A percentile compares a stretch with the other conserved stretches of the same genome.
Conservation (phyloP, 2,329 filamentous ascomycete genomes). For the Cadophora luteo-olivacea region DNA sequence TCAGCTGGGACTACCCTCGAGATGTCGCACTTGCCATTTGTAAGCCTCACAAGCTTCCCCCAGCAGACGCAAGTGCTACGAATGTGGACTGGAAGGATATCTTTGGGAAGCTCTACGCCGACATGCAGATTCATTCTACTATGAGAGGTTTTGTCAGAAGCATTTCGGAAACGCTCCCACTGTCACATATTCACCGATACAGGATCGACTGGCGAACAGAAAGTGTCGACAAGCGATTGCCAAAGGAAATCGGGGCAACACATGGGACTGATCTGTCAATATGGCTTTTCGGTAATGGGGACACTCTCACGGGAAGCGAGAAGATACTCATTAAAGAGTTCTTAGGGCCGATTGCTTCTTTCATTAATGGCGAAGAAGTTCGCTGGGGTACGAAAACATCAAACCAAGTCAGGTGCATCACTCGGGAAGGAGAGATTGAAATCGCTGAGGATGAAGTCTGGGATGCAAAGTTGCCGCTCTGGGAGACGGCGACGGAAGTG, state of each 20-base stretch:
- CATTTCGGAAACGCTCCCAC: constrained; percentile 20
- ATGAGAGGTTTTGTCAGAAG: constrained; percentile 29
- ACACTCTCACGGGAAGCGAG: too few species aligned
- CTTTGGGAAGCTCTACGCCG: constrained; percentile 31
- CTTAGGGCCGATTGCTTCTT: background rate
- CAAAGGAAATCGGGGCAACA: too few species aligned
- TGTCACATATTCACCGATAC: background rate
- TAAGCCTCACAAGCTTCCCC: constrained; percentile 9
- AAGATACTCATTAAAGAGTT: too few species aligned
- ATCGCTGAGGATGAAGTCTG: constrained; percentile 28
- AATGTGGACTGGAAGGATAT: constrained; percentile 26
- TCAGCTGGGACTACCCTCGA: constrained; percentile 34
- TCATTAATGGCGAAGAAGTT: constrained; percentile 23
- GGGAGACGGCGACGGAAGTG: constrained; percentile 20
- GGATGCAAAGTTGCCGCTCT: constrained; percentile 27
- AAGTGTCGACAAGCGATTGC: too few species aligned
- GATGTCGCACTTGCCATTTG: constrained; percentile 21
- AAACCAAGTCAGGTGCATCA: constrained; percentile 27
- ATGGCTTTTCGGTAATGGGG: too few species aligned
- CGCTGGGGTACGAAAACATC: constrained; percentile 27
- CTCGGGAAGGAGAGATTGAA: constrained; percentile 23
- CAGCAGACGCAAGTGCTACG: background rate
- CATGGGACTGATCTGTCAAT: too few species aligned
- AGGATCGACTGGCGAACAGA: too few species aligned
- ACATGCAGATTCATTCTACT: constrained; percentile 34